Percentiles rank a stretch among this genome's conserved stretches.
phyloP scores from a whole-genome alignment of 805 yeast genomes.

The Metschnikowia shivogae region DNA sequence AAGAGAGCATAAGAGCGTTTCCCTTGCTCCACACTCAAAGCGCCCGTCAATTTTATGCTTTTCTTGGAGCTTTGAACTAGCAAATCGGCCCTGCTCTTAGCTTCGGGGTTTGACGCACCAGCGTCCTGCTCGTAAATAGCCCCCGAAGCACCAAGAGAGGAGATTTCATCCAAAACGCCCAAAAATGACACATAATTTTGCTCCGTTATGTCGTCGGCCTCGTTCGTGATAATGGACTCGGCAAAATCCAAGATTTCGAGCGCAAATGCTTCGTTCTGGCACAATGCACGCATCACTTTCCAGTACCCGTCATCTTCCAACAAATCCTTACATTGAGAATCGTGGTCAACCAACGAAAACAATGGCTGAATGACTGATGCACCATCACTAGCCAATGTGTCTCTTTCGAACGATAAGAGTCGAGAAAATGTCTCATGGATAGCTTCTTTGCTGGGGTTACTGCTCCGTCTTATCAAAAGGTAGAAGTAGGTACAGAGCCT shows the following conservation, averaged over 20 bases:
- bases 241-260: conserved; percentile 45
- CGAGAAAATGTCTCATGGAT: conserved; percentile 5
- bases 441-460: conserved; percentile 14
- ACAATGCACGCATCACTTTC: conserved; percentile 48
- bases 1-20: conserved; percentile 55
- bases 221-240: conserved; percentile 33
- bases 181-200: conserved; percentile 60
- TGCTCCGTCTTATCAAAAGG: conserved; percentile 37
- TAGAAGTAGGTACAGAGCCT: conserved; percentile 53
- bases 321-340: conserved; percentile 34
- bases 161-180: conserved; percentile 72
- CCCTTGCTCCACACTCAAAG: conserved; percentile 37
- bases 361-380: conserved; percentile 44
- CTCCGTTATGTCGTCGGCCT: conserved; percentile 37
- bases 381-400: conserved; percentile 44
- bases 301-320: conserved; percentile 44
- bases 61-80: conserved; percentile 55
- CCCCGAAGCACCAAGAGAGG: conserved; percentile 77
- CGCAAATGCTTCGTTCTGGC: conserved; percentile 43
- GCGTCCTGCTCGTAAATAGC: conserved; percentile 63
- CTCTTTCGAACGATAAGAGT: conserved; percentile 32
- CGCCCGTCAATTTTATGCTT: conserved; percentile 59
- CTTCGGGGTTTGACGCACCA: conserved; percentile 41
- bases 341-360: conserved; percentile 44
- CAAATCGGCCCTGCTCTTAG: conserved; percentile 35